Evolutionary conservation across 768 basidiomycete genomes (phyloP).

Genomic region (Flagelloscypha sp.): DNA sequence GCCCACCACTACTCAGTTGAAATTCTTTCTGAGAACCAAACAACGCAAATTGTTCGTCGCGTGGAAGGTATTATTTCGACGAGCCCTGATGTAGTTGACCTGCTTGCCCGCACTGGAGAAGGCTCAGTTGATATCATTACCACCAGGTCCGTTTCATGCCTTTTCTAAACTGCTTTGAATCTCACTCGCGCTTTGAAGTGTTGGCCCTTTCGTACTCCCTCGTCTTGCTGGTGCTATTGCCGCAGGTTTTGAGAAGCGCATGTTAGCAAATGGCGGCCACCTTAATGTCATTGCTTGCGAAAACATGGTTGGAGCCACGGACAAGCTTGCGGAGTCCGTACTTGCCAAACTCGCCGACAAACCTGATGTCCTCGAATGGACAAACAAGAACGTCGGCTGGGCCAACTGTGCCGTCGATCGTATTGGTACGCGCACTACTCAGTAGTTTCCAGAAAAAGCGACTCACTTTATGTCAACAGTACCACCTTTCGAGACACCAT

Average conservation of each 20-base stretch:
- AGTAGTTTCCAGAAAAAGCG: no score
- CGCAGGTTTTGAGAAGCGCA: slow-evolving; percentile 22
- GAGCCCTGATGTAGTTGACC: no score
- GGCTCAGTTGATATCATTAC: no score
- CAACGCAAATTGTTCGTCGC: no score
- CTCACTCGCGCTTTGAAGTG: no score
- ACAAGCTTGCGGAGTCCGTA: slow-evolving; percentile 20
- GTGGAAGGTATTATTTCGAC: no score
- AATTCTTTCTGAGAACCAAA: no score
- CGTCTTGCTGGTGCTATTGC: slow-evolving; percentile 27
- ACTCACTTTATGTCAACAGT: no score
- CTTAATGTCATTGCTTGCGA: slow-evolving; percentile 34
- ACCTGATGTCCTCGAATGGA: slow-evolving; percentile 20
- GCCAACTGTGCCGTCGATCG: slow-evolving; percentile 35
- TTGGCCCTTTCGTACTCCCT: slow-evolving; percentile 25
- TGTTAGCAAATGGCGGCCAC: slow-evolving; percentile 9
- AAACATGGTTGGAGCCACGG: slow-evolving; percentile 29
- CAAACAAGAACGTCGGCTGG: slow-evolving; percentile 25
- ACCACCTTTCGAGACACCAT: slow-evolving; percentile 16
- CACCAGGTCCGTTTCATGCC: no score
- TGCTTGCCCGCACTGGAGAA: no score
- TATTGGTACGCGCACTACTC: slow-evolving; percentile 23
- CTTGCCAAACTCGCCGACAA: slow-evolving; percentile 15
- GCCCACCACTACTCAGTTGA: slow-evolving; percentile 22
- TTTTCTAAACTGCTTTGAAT: no score